phyloP scores from a whole-genome alignment of 2,329 filamentous ascomycete species.

The Macrophomina pseudophaseolina region DNA sequence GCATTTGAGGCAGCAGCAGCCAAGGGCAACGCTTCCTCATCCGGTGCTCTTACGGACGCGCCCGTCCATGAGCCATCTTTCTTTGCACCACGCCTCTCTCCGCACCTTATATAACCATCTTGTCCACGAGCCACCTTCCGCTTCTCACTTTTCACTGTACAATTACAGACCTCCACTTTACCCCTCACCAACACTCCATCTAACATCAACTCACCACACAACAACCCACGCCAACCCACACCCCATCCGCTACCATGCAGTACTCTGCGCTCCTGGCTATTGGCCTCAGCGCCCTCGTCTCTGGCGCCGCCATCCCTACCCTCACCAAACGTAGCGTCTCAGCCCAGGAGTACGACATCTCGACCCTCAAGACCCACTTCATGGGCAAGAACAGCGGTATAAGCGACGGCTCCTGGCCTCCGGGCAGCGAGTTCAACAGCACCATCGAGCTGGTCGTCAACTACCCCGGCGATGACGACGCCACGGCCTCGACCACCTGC shows the following conservation, averaged over 20 bases:
- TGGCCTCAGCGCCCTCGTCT: neutral
- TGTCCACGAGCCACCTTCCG: neutral
- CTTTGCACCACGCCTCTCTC: too few relatives aligned
- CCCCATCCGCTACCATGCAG: neutral
- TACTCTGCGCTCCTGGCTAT: neutral
- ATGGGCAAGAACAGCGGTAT: constrained; percentile 35
- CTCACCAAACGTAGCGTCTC: constrained; percentile 25
- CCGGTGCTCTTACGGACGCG: too few relatives aligned
- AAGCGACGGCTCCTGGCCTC: constrained; percentile 35
- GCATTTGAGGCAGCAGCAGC: neutral
- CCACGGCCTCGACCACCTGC: constrained; percentile 28
- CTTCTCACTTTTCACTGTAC: neutral
- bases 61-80: too few relatives aligned
- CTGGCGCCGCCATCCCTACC: neutral
- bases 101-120: too few relatives aligned
- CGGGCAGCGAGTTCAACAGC: constrained; percentile 30
- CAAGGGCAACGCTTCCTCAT: neutral
- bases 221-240: neutral
- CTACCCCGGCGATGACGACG: neutral
- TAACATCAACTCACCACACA: neutral
- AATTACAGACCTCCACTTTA: too few relatives aligned
- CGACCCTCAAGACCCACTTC: constrained; percentile 36
- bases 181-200: neutral
- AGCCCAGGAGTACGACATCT: constrained; percentile 29
- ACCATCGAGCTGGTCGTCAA: constrained; percentile 35